Percentiles rank a stretch among this genome's conserved stretches.
These are phyloP conservation scores for Salix caprea DNA, from an alignment of 345 rosid genomes.

Conservation along the genomic window DNA sequence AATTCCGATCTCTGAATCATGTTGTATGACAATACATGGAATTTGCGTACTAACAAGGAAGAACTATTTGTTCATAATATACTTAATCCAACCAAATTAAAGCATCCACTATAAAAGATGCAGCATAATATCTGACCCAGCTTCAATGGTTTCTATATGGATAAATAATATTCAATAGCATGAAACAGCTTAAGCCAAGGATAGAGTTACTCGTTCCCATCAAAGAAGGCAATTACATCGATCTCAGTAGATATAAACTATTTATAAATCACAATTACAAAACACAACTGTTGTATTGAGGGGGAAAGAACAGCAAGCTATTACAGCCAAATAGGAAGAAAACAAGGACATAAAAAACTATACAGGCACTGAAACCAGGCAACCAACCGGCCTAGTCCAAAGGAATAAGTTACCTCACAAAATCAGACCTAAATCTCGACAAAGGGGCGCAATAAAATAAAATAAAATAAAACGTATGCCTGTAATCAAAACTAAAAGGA, in stretches of 20 bases:
- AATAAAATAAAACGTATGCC: not conserved
- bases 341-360: not conserved
- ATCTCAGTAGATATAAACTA: not conserved
- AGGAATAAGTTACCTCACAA: constrained; percentile 13
- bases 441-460: constrained; percentile 5
- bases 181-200: not conserved
- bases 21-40: too few relatives aligned
- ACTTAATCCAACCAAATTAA: not conserved
- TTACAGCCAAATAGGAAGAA: constrained; percentile 17
- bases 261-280: not conserved
- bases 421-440: constrained; percentile 28
- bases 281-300: not conserved
- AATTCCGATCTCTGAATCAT: not conserved
- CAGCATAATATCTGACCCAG: not conserved
- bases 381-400: constrained; percentile 26
- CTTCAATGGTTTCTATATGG: not conserved
- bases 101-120: not conserved
- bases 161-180: not conserved
- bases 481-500: constrained; percentile 3
- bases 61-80: not conserved
- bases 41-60: too few relatives aligned
- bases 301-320: not conserved
- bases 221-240: not conserved
- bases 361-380: constrained; percentile 18
- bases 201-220: not conserved